Evolutionary conservation across 345 rosid species (phyloP).

Genomic region (Anacardium occidentale): DNA sequence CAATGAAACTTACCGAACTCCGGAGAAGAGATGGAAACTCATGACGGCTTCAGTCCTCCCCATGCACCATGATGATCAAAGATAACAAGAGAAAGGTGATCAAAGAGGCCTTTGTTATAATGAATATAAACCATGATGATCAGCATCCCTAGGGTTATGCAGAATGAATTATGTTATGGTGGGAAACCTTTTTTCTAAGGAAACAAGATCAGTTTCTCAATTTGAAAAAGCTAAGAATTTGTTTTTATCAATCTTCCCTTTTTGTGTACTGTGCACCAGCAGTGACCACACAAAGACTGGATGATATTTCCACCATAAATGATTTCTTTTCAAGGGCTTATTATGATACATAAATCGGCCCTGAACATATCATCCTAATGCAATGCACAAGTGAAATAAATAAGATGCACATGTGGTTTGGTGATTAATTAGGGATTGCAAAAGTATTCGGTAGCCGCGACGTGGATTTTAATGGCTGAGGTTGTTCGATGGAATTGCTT

Average conservation of each 20-base stretch:
- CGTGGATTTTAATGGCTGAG: too few species aligned
- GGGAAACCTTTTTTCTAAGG: not conserved
- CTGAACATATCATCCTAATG: too few species aligned
- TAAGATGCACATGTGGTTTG: too few species aligned
- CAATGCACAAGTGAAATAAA: too few species aligned
- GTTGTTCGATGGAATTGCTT: too few species aligned
- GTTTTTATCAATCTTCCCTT: too few species aligned
- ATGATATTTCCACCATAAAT: conserved; percentile 39
- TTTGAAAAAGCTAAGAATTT: not conserved
- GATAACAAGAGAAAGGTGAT: not conserved
- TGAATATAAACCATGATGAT: not conserved
- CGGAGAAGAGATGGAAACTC: conserved; percentile 9
- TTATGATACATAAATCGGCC: too few species aligned
- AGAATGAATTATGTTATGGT: not conserved
- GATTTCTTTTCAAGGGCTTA: conserved; percentile 28
- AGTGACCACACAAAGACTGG: conserved; percentile 64
- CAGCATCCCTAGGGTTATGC: not conserved
- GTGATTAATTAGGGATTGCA: too few species aligned
- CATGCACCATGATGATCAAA: conserved; percentile 21
- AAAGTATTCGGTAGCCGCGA: too few species aligned
- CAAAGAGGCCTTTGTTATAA: not conserved
- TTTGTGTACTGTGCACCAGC: conserved; percentile 32
- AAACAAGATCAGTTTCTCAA: not conserved
- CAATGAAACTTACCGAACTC: not conserved
- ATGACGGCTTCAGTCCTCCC: conserved; percentile 36